Evolutionary conservation across 306 rosid species (phyloP).

Genomic region (Dalbergia cultrata): DNA sequence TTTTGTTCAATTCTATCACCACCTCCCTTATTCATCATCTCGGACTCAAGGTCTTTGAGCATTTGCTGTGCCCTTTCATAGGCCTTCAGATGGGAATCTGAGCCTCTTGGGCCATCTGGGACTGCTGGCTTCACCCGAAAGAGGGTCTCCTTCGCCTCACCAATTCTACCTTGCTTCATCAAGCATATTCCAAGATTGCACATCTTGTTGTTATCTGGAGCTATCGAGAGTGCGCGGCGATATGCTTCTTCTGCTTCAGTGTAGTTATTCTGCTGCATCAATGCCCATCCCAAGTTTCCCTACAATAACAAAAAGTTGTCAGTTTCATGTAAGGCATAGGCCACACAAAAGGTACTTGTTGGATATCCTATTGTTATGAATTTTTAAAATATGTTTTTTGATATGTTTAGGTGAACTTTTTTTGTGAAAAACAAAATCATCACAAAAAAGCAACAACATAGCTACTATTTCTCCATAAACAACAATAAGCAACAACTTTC

Average conservation of each 20-base stretch:
- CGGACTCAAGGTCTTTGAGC: constrained; percentile 93
- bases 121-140: constrained; percentile 84
- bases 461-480: no score
- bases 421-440: no score
- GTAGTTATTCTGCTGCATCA: constrained; percentile 96
- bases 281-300: constrained; percentile 99
- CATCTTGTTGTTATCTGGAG: constrained; percentile 96
- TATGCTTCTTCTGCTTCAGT: constrained; percentile 97
- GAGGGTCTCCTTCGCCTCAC: constrained; percentile 88
- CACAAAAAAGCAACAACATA: no score
- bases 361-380: no score
- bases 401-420: no score
- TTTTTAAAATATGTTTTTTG: no score
- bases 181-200: constrained; percentile 95
- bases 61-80: constrained; percentile 99
- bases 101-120: constrained; percentile 96
- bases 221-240: constrained; percentile 78
- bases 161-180: constrained; percentile 97
- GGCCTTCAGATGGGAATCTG: constrained; percentile 97
- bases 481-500: no score
- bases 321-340: neutral
- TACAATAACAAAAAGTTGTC: constrained; percentile 40
- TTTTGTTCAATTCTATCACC: constrained; percentile 88
- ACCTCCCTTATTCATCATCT: constrained; percentile 79
- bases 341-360: neutral